phyloP scores from a whole-genome alignment of 2,329 filamentous ascomycete species.

The Epichloe glyceriae region DNA sequence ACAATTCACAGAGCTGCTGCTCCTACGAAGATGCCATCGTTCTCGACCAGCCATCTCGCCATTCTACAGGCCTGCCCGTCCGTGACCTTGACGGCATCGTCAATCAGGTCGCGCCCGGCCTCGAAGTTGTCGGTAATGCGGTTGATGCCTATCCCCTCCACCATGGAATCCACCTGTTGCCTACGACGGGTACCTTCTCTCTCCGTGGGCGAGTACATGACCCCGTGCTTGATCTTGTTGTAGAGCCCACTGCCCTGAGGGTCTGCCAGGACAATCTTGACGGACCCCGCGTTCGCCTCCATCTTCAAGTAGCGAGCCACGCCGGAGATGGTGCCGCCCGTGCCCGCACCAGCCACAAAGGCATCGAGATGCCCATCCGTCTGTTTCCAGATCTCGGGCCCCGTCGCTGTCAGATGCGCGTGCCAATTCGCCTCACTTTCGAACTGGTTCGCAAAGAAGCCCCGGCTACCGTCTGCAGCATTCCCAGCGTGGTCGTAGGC shows the following conservation, averaged over 20 bases:
- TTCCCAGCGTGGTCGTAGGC: conserved; percentile 59
- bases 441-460: conserved; percentile 95
- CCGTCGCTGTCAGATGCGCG: conserved; percentile 71
- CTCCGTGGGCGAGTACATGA: conserved; percentile 89
- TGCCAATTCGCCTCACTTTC: conserved; percentile 81
- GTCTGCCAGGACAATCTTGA: conserved; percentile 75
- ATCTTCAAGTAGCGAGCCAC: conserved; percentile 76
- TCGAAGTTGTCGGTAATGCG: conserved; percentile 90
- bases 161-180: conserved; percentile 87
- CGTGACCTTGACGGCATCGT: conserved; percentile 79
- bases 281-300: conserved; percentile 37
- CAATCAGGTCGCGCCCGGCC: conserved; percentile 69
- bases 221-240: conserved; percentile 82
- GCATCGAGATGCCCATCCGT: conserved; percentile 64
- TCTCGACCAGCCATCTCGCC: conserved; percentile 93
- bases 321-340: conserved; percentile 84
- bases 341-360: conserved; percentile 88
- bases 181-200: conserved; percentile 79
- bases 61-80: conserved; percentile 84
- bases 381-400: conserved; percentile 79
- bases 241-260: conserved; percentile 88
- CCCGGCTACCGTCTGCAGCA: conserved; percentile 47
- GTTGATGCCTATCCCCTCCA: conserved; percentile 94
- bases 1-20: conserved; percentile 94
- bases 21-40: conserved; percentile 88